Evolutionary conservation across 2,329 filamentous ascomycete species (phyloP), one percentile per base, ranked within the genome.

Genomic region (Pestalotiopsis sp.): DNA sequence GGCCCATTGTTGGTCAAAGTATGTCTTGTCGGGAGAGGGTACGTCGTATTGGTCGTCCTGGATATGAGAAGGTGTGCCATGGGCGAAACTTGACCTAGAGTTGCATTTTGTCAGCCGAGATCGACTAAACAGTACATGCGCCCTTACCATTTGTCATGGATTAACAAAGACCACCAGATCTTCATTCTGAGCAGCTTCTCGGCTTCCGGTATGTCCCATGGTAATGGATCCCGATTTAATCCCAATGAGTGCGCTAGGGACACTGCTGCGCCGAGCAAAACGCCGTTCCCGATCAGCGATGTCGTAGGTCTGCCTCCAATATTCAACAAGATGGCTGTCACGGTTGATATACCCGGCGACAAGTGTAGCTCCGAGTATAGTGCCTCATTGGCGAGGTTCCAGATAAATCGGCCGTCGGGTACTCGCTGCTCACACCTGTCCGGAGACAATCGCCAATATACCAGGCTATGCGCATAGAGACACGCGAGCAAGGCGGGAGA

Each of bases 371-470:
- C 88, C 0, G 85, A 87, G 70, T 89, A 88, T 3, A 90, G 80
- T 1, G 88, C 87, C 66, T 87, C 87, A 23, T 85, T 87, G 6
- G 88, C 88, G 68, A 89, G 83, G 68, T 91, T 91, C 83, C 90
- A 90, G 9, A 88, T 85, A 74, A 89, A 91, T 59, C 87, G 84
- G 56, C 83, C 81, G 73, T 91, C 88, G 0, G 89, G 88, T 62
- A 85, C 82, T 4, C 84, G 82, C 68, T 86, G 83, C 4, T 78
- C 77, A 4, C 79, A 78, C 3, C 86, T 74, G 4, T 80, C 77
- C 0, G 80, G 80, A 0, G 83, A 84, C 66, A 83, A 82, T 31
- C 83, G 81, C 89, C 89, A 91, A 72, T 87, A 89, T 3, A 87
- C 82, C 3, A 90, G 75, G 0, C 86, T 84, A 73, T 88, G 86